A percentile compares a stretch with the other conserved stretches of the same genome.
Evolutionary conservation across 805 yeast genomes (phyloP).

Genomic region (Starmera amethionina): DNA sequence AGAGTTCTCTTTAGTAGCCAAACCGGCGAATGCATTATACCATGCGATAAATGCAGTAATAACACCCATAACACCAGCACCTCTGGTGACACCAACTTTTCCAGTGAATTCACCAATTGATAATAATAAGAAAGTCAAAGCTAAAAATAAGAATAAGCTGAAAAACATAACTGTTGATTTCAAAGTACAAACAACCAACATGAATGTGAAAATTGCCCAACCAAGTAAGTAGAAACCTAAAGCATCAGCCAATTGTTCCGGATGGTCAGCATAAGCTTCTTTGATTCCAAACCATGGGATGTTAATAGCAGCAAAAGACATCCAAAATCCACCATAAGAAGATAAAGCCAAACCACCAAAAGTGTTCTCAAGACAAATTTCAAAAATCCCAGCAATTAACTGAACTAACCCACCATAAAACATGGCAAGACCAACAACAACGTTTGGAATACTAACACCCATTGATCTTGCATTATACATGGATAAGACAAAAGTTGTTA

Average conservation of each 20-base stretch:
- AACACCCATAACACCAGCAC: slow-evolving; percentile 49
- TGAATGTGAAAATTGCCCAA: slow-evolving; percentile 55
- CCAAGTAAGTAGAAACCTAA: slow-evolving; percentile 51
- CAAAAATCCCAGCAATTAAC: slow-evolving; percentile 58
- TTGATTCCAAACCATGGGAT: slow-evolving; percentile 51
- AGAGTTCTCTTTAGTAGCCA: slow-evolving; percentile 48
- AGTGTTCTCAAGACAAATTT: slow-evolving; percentile 50
- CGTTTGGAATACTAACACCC: slow-evolving; percentile 40
- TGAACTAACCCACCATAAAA: slow-evolving; percentile 59
- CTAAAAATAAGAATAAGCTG: slow-evolving; percentile 41
- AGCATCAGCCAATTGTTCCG: slow-evolving; percentile 32
- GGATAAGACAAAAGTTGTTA: slow-evolving; percentile 52
- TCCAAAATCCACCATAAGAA: slow-evolving; percentile 66
- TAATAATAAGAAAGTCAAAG: slow-evolving; percentile 45
- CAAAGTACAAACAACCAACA: slow-evolving; percentile 42
- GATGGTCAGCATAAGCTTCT: slow-evolving; percentile 35
- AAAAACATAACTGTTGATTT: slow-evolving; percentile 61
- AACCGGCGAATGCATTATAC: slow-evolving; percentile 55
- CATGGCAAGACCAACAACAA: slow-evolving; percentile 46
- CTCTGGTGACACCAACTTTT: slow-evolving; percentile 30
- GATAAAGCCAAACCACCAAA: slow-evolving; percentile 58
- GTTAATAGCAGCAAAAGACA: slow-evolving; percentile 50
- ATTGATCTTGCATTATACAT: slow-evolving; percentile 45
- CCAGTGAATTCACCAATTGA: slow-evolving; percentile 41
- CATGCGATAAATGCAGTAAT: slow-evolving; percentile 44